These are phyloP conservation scores for Leishmania tropica DNA, from an alignment of 208 protist species.

Conservation along the genomic window DNA sequence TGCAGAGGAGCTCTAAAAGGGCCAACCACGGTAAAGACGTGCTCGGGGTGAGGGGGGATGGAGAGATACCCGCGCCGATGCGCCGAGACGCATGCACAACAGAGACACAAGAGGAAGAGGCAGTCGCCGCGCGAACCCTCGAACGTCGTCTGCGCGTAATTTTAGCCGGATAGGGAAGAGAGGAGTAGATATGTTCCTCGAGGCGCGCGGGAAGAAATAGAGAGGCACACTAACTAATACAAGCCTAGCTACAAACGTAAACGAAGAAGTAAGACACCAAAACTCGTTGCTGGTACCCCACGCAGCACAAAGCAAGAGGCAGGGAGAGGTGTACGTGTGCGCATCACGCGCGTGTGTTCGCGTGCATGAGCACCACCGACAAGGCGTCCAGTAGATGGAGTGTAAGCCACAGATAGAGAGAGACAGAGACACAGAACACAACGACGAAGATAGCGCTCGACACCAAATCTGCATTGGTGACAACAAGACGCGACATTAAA, in stretches of 20 bases:
- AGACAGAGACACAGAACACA: background rate
- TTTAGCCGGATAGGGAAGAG: background rate
- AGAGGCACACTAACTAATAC: constrained; percentile 4
- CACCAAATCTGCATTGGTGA: background rate
- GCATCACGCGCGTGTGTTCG: constrained; percentile 1
- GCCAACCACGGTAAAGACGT: background rate
- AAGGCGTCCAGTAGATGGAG: background rate
- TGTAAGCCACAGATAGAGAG: background rate
- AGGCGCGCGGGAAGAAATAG: background rate
- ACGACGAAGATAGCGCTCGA: background rate
- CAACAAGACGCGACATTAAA: background rate
- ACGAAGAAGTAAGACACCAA: background rate
- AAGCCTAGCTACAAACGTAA: background rate
- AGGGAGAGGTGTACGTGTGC: background rate
- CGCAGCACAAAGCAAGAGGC: no score
- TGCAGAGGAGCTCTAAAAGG: no score
- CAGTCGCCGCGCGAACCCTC: background rate
- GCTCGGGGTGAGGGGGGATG: background rate
- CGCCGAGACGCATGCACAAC: background rate
- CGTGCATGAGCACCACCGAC: background rate
- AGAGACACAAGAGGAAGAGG: background rate
- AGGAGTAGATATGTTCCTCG: background rate
- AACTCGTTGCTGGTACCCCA: background rate
- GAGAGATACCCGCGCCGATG: background rate
- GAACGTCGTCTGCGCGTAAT: background rate